Evolutionary conservation across 352 stramenopile genomes (phyloP).

Genomic region (Poterioochromonas sp.): DNA sequence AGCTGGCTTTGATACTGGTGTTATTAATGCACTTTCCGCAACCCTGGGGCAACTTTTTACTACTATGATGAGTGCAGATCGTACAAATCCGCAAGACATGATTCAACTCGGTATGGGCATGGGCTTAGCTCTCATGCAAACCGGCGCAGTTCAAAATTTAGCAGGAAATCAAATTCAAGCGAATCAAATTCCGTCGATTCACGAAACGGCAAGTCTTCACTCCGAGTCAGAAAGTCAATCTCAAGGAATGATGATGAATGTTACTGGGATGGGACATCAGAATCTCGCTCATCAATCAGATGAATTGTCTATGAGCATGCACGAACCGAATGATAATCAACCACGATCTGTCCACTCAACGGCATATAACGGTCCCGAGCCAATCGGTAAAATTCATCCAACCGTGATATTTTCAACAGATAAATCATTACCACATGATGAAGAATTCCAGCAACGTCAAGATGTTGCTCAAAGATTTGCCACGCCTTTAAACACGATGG

Average conservation of each 20-base stretch:
- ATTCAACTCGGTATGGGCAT: conserved; percentile 77
- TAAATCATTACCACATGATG: background rate
- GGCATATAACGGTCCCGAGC: background rate
- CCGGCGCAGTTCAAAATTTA: background rate
- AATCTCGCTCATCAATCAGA: too few relatives aligned
- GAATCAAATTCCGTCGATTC: background rate
- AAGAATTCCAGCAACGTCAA: conserved; percentile 6
- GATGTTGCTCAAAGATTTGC: background rate
- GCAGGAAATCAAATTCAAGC: background rate
- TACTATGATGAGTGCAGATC: conserved; percentile 57
- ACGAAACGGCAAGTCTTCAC: too few relatives aligned
- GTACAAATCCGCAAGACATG: conserved; percentile 40
- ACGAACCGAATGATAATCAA: too few relatives aligned
- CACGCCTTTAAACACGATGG: conserved; percentile 4
- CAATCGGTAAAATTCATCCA: conserved; percentile 21
- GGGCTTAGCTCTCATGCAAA: conserved; percentile 53
- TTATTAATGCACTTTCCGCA: conserved; percentile 2
- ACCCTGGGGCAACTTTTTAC: conserved; percentile 34
- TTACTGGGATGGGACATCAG: too few relatives aligned
- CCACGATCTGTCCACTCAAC: too few relatives aligned
- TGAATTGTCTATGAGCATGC: too few relatives aligned
- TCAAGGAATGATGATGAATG: too few relatives aligned
- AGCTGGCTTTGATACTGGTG: background rate
- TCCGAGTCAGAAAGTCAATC: too few relatives aligned
- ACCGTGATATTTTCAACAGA: conserved; percentile 7